phyloP scores from a whole-genome alignment of 1,284 basidiomycete genomes.

The Anthracocystis panici-leucophaei region DNA sequence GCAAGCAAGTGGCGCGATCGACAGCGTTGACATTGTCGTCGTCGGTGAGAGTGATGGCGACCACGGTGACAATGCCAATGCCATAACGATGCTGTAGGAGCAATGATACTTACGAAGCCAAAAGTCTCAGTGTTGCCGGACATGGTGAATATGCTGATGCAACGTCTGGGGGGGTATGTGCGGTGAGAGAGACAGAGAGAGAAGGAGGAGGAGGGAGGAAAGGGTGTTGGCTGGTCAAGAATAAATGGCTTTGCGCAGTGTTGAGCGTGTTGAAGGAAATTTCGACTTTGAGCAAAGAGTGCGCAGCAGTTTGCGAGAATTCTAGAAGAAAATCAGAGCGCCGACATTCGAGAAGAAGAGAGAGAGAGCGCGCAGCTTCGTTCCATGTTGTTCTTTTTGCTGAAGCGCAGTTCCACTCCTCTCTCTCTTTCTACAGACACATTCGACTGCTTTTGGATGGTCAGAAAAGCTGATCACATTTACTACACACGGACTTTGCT shows the following conservation, averaged over 20 bases:
- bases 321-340: conserved; percentile 14
- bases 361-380: conserved; percentile 7
- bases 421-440: no score
- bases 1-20: not conserved
- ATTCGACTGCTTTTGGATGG: no score
- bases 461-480: no score
- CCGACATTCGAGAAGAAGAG: conserved; percentile 18
- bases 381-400: conserved; percentile 35
- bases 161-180: conserved; percentile 28
- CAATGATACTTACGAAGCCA: conserved; percentile 60
- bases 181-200: conserved; percentile 18
- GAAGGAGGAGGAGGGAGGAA: not conserved
- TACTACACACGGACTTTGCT: no score
- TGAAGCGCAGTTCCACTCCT: not conserved
- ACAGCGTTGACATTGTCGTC: not conserved
- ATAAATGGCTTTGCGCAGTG: conserved; percentile 48
- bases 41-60: not conserved
- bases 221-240: no score
- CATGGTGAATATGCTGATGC: conserved; percentile 50
- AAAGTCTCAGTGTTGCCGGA: conserved; percentile 67
- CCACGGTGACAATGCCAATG: not conserved
- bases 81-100: not conserved
- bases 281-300: not conserved
- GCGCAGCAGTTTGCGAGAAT: not conserved
- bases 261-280: conserved; percentile 22